Conservation (phyloP, 805 yeast genomes). For the Metschnikowia koreensis region DNA sequence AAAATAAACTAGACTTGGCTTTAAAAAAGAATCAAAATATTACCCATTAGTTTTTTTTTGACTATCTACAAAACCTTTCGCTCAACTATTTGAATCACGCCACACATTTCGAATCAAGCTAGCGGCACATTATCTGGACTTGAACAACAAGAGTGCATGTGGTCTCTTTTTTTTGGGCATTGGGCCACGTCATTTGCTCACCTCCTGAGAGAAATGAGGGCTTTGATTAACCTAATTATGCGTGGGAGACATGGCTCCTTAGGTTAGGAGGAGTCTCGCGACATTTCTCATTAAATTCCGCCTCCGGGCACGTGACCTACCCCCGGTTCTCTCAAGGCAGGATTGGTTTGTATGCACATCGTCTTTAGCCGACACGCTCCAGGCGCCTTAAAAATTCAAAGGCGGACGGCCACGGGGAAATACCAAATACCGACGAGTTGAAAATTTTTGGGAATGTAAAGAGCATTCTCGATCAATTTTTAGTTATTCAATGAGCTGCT, state of each 20-base stretch:
- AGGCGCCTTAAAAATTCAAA: not conserved
- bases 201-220: not conserved
- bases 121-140: not conserved
- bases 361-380: not conserved
- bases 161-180: not conserved
- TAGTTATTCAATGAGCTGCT: not conserved
- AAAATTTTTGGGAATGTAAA: not conserved
- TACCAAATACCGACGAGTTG: not conserved
- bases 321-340: not conserved
- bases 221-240: not conserved
- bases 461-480: not conserved
- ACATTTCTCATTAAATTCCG: not conserved
- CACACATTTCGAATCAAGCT: not conserved
- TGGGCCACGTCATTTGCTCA: not conserved
- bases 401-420: not conserved
- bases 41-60: too few relatives aligned
- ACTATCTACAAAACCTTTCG: not conserved
- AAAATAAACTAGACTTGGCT: too few relatives aligned
- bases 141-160: not conserved
- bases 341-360: not conserved
- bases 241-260: not conserved
- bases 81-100: not conserved
- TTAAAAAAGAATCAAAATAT: too few relatives aligned
- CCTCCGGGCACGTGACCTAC: not conserved
- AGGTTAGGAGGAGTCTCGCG: not conserved